Evolutionary conservation across 331 rosid species (phyloP).

Genomic region (Quercus phellos): DNA sequence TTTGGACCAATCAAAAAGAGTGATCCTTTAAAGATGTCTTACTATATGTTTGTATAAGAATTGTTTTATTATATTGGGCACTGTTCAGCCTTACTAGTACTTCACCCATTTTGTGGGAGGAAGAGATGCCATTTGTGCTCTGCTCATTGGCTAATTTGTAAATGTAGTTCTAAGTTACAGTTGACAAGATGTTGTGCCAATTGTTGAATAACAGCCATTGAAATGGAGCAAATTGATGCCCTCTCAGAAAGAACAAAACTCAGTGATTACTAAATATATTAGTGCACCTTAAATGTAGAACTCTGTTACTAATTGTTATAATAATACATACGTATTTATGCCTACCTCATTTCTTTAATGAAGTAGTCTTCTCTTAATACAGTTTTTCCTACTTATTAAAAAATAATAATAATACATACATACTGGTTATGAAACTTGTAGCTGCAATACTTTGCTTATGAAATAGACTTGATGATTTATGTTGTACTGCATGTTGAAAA

Average conservation of each 20-base stretch:
- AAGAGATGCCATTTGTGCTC: neutral
- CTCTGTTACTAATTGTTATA: neutral
- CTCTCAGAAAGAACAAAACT: neutral
- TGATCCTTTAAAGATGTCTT: neutral
- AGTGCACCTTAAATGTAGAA: neutral
- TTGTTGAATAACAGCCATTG: neutral
- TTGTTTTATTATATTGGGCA: neutral
- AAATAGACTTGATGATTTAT: neutral
- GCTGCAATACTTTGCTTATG: neutral
- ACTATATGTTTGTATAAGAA: neutral
- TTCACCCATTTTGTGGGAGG: neutral
- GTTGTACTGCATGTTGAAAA: neutral
- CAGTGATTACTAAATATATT: neutral
- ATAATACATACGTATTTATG: neutral
- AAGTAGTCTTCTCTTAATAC: too few species aligned
- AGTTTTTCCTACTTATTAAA: too few species aligned
- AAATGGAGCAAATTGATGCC: neutral
- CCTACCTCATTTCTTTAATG: too few species aligned
- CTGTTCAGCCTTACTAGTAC: neutral
- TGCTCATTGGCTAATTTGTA: neutral
- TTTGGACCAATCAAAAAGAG: too few species aligned
- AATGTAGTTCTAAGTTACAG: neutral
- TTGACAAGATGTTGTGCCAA: neutral
- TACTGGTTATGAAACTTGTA: neutral
- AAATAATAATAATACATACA: neutral